Conservation (phyloP, 106 monocot species). For the Alisma plantagoaquatica region DNA sequence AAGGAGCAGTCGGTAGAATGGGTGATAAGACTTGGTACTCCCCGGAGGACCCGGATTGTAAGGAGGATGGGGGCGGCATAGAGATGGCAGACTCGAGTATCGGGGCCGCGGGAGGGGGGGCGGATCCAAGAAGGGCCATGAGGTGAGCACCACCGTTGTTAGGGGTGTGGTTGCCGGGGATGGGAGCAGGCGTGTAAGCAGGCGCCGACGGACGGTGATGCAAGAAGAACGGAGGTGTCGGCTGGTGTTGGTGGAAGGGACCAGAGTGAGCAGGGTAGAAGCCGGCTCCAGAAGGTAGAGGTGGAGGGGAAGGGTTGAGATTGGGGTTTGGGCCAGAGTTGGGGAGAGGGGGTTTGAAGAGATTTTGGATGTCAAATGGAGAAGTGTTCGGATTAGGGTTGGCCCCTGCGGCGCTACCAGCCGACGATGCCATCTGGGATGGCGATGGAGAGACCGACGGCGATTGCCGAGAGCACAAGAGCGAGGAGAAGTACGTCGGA, state of each 20-base stretch:
- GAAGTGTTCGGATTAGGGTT: slow-evolving; percentile 19
- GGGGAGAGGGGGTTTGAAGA: slow-evolving; percentile 36
- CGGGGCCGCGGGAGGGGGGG: slow-evolving; percentile 5
- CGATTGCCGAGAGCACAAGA: too few species aligned
- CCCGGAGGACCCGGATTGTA: slow-evolving; percentile 13
- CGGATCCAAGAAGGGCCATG: slow-evolving; percentile 64
- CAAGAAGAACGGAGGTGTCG: too few species aligned
- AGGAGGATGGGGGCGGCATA: slow-evolving; percentile 38
- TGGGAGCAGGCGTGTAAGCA: slow-evolving; percentile 5
- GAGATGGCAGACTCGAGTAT: slow-evolving; percentile 60
- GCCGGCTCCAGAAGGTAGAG: slow-evolving; percentile 6
- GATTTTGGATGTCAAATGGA: slow-evolving; percentile 25
- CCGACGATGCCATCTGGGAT: slow-evolving; percentile 40
- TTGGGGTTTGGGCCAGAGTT: slow-evolving; percentile 12
- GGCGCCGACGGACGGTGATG: too few species aligned
- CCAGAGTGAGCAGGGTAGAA: slow-evolving; percentile 3
- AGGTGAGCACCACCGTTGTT: slow-evolving; percentile 67
- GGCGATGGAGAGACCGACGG: too few species aligned
- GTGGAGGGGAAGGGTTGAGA: slow-evolving; percentile 11
- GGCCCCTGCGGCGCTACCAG: slow-evolving; percentile 60
- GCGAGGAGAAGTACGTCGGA: too few species aligned
- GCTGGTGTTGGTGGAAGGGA: slow-evolving; percentile 6
- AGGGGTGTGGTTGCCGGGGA: slow-evolving; percentile 13
- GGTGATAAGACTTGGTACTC: slow-evolving; percentile 12
- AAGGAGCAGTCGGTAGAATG: slow-evolving; percentile 30